These are phyloP conservation scores for Colletotrichum tropicicola DNA, from an alignment of 2,329 filamentous ascomycete genomes.

Conservation along the genomic window DNA sequence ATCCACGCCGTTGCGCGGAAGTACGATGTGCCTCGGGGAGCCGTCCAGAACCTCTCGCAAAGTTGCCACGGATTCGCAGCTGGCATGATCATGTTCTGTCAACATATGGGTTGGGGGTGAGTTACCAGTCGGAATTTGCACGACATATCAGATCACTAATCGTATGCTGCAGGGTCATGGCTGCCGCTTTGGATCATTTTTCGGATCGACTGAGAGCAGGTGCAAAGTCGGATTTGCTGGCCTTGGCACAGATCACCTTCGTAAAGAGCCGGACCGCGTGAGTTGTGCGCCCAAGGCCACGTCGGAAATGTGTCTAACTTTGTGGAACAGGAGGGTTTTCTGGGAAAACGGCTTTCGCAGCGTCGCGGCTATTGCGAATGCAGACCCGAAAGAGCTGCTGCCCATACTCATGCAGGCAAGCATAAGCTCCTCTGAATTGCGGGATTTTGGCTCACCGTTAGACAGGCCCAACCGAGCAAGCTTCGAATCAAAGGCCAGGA, in stretches of 20 bases:
- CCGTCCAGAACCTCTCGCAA: conserved; percentile 77
- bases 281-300: conserved; percentile 31
- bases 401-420: conserved; percentile 76
- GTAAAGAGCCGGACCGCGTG: conserved; percentile 81
- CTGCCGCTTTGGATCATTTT: conserved; percentile 78
- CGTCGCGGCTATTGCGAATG: conserved; percentile 73
- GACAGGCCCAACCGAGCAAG: conserved; percentile 74
- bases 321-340: conserved; percentile 60
- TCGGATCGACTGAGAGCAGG: conserved; percentile 78
- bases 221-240: conserved; percentile 75
- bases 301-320: conserved; percentile 12
- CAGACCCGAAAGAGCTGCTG: conserved; percentile 72
- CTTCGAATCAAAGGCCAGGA: conserved; percentile 63
- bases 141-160: conserved; percentile 9
- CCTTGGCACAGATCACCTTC: conserved; percentile 76
- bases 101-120: conserved; percentile 78
- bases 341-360: conserved; percentile 81
- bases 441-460: background rate
- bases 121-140: conserved; percentile 31
- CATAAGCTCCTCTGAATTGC: background rate
- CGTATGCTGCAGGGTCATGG: conserved; percentile 63
- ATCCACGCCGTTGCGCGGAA: conserved; percentile 75
- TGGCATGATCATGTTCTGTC: conserved; percentile 82
- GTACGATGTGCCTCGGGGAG: conserved; percentile 75
- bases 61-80: conserved; percentile 82